Evolutionary conservation across 441 rosid genomes (phyloP).

Genomic region (Gossypium trilobum): DNA sequence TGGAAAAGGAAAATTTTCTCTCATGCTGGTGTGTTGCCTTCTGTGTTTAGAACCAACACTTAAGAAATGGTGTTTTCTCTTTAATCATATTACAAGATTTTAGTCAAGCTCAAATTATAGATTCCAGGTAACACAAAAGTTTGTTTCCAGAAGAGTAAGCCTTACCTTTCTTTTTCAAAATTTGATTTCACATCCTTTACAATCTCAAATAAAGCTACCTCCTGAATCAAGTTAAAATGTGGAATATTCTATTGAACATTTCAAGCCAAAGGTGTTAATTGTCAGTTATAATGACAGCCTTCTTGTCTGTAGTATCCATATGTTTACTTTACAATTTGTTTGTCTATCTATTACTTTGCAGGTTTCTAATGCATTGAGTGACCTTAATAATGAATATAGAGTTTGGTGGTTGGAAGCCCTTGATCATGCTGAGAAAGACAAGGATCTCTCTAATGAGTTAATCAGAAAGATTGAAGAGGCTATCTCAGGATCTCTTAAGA

Average conservation of each 20-base stretch:
- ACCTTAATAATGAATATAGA: constrained; percentile 35
- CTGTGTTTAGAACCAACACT: not conserved
- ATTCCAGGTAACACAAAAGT: not conserved
- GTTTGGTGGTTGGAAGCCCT: constrained; percentile 92
- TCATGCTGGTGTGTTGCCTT: not conserved
- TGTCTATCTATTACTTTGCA: constrained; percentile 25
- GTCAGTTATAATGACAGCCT: not conserved
- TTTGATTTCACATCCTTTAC: not conserved
- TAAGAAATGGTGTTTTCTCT: not conserved
- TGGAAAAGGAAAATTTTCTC: not conserved
- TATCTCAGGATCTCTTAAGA: constrained; percentile 51
- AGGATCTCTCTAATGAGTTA: constrained; percentile 55
- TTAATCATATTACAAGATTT: not conserved
- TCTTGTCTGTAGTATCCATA: not conserved
- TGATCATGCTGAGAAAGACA: constrained; percentile 50
- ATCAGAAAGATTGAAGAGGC: constrained; percentile 81
- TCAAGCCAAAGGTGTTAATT: not conserved
- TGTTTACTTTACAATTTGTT: not conserved
- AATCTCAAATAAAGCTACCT: not conserved
- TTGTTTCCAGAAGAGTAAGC: not conserved
- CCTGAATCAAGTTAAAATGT: not conserved
- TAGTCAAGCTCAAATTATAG: not conserved
- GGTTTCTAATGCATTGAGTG: constrained; percentile 52
- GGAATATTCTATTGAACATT: not conserved
- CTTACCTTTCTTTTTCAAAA: not conserved